Base-by-base conservation (phyloP, 1,139 yeast species). In the Chernovozyma aurita region DNA sequence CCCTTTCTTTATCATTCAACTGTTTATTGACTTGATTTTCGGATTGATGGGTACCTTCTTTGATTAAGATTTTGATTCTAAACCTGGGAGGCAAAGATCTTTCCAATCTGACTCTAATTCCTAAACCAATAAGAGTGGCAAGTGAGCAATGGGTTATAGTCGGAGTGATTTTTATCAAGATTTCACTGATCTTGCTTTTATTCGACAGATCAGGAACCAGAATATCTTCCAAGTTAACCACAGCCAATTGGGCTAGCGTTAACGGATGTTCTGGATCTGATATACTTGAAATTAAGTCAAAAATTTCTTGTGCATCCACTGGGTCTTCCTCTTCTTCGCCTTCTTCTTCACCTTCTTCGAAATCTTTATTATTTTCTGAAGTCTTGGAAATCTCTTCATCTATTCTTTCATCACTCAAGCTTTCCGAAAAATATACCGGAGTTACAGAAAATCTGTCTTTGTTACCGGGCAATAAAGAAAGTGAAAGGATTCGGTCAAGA, bases 221-320 rank as follows among this genome's bases (percentile, higher is more conserved):
- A 39, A 94, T 92, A 55, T 94, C 96, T 2, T 73, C 72, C 34
- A 94, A 66, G 51, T 88, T 88, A 2, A 94, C 96, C 30, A 94
- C 97, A 0, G 97, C 94, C 14, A 94, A 70, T 58, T 94, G 98
- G 0, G 97, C 98, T 40, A 94, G 68, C 0, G 97, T 85, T 30
- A 94, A 67, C 0, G 99, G 99, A 57, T 94, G 99, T 53, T 94
- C 99, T 2, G 99, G 99, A 56, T 94, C 99, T 0, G 95, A 85
- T 18, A 94, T 92, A 20, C 86, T 74, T 2, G 97, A 78, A 4
- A 92, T 86, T 38, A 92, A 68, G 44, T 70, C 86, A 42, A 67
- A 73, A 11, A 71, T 70, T 40, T 69, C 76, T 44, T 70, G 76
- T 5, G 88, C 61, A 54, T 92, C 98, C 30, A 92, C 79, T 3